Base-by-base conservation (phyloP, 2,329 filamentous ascomycete species). In the Corinectria fuckeliana region DNA sequence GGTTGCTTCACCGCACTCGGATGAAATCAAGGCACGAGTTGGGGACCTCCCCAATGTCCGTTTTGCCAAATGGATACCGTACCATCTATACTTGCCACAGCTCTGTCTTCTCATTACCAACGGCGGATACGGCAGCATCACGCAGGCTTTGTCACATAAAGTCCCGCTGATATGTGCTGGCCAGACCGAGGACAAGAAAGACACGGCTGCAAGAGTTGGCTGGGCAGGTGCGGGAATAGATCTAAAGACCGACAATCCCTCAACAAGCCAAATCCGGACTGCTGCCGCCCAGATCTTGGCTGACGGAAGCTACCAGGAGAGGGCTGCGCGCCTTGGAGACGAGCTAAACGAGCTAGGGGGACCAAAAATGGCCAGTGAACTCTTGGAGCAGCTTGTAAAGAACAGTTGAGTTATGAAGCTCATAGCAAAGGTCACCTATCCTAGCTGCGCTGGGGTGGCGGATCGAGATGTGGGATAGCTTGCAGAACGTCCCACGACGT, bases 71-170 rank as follows among this genome's bases (percentile, higher is more conserved):
- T 78, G 73, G 72, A 67, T 78, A 16, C 76, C 76, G 3, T 77
- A 78, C 45, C 66, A 74, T 26, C 51, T 72, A 4, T 68, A 78
- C 2, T 69, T 78, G 1, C 75, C 75, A 0, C 71, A 70, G 16
- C 69, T 76, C 3, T 61, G 64, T 5, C 66, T 77, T 5, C 67
- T 77, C 14, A 69, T 77, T 41, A 76, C 75, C 3, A 77, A 77
- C 16, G 75, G 75, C 5, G 75, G 75, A 2, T 77, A 77, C 32
- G 75, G 75, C 14, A 76, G 74, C 32, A 68, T 77, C 49, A 76
- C 73, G 0, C 75, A 77, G 28, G 75, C 75, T 0, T 62, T 77
- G 4, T 74, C 72, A 0, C 72, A 75, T n/a, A 69, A 66, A 21
- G 70, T 76, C 1, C 75, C 75, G 4, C 59, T 77, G 20, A 68